phyloP scores from a whole-genome alignment of 441 rosid genomes.

The Gossypium davidsonii region DNA sequence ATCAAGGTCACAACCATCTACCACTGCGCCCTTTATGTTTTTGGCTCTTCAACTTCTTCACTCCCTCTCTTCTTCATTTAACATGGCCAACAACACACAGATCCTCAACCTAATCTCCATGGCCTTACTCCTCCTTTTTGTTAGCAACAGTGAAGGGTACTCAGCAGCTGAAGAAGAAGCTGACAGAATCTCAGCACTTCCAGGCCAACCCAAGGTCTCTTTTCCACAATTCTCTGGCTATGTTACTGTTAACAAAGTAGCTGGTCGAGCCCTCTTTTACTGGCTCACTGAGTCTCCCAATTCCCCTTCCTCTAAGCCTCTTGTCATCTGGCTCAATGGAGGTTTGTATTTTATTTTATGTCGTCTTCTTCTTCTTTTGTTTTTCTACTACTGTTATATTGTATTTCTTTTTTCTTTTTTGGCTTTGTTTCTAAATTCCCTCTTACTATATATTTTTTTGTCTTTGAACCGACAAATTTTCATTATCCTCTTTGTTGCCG shows the following conservation, averaged over 20 bases:
- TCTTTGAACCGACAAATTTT: constrained; percentile 3
- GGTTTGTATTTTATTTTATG: constrained; percentile 31
- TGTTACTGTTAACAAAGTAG: constrained; percentile 53
- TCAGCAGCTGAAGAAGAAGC: constrained; percentile 39
- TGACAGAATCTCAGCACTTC: constrained; percentile 70
- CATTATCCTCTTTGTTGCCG: constrained; percentile 23
- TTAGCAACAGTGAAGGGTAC: constrained; percentile 1
- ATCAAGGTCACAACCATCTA: constrained; percentile 19
- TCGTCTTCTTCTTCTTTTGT: too few species aligned
- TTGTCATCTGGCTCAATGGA: constrained; percentile 96
- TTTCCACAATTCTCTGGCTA: constrained; percentile 92
- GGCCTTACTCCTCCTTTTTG: constrained; percentile 17
- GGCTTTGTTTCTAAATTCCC: neutral
- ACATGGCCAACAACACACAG: constrained; percentile 30
- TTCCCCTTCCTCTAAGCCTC: constrained; percentile 53
- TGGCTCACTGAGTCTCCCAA: constrained; percentile 80
- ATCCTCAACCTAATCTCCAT: constrained; percentile 23
- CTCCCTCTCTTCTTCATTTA: neutral
- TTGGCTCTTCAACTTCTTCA: neutral
- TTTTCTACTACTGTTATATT: constrained; percentile 31
- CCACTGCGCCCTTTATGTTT: neutral
- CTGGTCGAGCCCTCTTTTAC: constrained; percentile 88
- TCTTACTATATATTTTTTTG: neutral
- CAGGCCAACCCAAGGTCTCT: constrained; percentile 84
- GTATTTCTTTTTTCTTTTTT: constrained; percentile 5